A percentile compares a stretch with the other conserved stretches of the same genome.
These are phyloP conservation scores for Aspergillus ibericus DNA, from an alignment of 2,329 filamentous ascomycete species.

Conservation along the genomic window DNA sequence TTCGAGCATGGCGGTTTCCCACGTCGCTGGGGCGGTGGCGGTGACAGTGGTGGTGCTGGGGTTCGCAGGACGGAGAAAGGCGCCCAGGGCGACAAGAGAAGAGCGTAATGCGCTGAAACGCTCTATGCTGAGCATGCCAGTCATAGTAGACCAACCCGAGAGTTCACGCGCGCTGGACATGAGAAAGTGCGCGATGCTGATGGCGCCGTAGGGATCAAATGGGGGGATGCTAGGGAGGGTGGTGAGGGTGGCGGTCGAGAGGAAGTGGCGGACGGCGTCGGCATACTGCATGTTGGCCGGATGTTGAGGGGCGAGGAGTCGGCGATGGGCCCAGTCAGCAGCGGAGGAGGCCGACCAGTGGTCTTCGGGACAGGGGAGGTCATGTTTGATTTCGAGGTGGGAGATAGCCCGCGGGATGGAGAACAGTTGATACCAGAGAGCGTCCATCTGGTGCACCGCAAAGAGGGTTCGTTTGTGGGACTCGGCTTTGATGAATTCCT, in stretches of 20 bases:
- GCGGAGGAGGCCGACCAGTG: conserved; percentile 42
- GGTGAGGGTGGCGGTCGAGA: conserved; percentile 31
- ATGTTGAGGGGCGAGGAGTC: conserved; percentile 17
- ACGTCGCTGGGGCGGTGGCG: conserved; percentile 37
- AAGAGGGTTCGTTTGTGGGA: conserved; percentile 46
- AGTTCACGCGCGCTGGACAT: conserved; percentile 45
- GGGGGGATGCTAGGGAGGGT: conserved; percentile 17
- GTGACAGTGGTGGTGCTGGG: neutral
- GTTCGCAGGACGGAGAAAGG: conserved; percentile 26
- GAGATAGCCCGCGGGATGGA: conserved; percentile 29
- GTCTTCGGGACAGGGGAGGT: conserved; percentile 42
- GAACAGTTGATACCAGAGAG: conserved; percentile 47
- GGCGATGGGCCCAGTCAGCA: conserved; percentile 29
- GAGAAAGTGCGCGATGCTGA: conserved; percentile 45
- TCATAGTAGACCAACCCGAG: conserved; percentile 48
- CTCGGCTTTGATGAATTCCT: conserved; percentile 38
- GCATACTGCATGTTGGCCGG: conserved; percentile 37
- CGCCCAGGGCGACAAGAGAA: conserved; percentile 37
- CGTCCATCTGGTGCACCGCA: conserved; percentile 46
- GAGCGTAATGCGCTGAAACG: conserved; percentile 37
- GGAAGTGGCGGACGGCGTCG: conserved; percentile 40
- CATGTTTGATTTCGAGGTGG: conserved; percentile 48
- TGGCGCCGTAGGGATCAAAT: conserved; percentile 45
- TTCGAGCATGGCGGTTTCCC: conserved; percentile 47
- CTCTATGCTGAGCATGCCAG: conserved; percentile 43